Conservation (phyloP, 2,329 filamentous ascomycete species). For the Phialophora chinensis region DNA sequence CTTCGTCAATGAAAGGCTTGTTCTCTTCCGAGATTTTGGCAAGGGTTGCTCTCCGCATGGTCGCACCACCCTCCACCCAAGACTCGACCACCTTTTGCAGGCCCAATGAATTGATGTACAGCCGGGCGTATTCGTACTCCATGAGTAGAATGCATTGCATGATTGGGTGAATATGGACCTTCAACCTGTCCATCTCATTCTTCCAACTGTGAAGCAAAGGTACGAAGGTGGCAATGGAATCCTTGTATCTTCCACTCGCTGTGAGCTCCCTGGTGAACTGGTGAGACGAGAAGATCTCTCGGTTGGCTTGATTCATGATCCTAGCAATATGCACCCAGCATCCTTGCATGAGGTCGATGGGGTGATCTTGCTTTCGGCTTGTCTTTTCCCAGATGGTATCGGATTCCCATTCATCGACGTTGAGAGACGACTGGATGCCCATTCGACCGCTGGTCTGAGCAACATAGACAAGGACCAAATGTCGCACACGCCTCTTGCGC, state of each 20-base stretch:
- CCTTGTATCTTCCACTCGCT: constrained; percentile 81
- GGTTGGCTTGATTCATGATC: constrained; percentile 88
- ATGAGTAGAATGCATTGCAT: constrained; percentile 82
- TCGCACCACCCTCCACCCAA: constrained; percentile 36
- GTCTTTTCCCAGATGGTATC: constrained; percentile 39
- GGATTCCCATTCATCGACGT: constrained; percentile 47
- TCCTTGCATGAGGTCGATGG: constrained; percentile 69
- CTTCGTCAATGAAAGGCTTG: constrained; percentile 66
- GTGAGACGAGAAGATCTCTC: constrained; percentile 83
- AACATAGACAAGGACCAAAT: constrained; percentile 86
- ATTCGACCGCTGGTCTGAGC: constrained; percentile 92
- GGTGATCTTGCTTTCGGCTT: constrained; percentile 39
- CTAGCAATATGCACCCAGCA: constrained; percentile 95
- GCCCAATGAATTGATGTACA: constrained; percentile 93
- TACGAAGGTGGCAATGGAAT: constrained; percentile 79
- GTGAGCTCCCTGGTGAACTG: constrained; percentile 89
- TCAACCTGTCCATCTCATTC: constrained; percentile 78
- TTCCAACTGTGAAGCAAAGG: constrained; percentile 80
- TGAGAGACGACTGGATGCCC: constrained; percentile 92
- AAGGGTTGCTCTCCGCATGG: constrained; percentile 32
- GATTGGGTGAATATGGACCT: constrained; percentile 30
- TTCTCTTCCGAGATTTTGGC: constrained; percentile 52
- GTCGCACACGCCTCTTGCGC: constrained; percentile 80
- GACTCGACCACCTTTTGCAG: constrained; percentile 89
- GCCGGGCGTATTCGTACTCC: constrained; percentile 72